phyloP scores from a whole-genome alignment of 805 yeast genomes.

The Clavispora fructus region DNA sequence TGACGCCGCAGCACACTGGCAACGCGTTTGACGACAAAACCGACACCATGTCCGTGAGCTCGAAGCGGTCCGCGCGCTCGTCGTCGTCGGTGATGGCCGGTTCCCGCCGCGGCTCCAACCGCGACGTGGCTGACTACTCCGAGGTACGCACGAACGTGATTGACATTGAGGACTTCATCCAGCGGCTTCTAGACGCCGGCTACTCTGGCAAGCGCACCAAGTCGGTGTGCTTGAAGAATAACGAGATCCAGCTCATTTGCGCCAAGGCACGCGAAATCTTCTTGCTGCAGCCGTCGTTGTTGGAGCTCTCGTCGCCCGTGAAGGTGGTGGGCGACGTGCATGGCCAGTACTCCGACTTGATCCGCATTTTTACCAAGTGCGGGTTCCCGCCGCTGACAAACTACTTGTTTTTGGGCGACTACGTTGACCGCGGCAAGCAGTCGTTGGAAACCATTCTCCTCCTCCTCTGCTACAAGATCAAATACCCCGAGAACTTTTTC shows the following conservation, averaged over 20 bases:
- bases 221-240: constrained; percentile 82
- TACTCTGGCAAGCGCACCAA: constrained; percentile 92
- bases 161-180: constrained; percentile 84
- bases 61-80: constrained; percentile 14
- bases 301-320: constrained; percentile 83
- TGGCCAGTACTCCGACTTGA: constrained; percentile 90
- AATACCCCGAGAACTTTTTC: constrained; percentile 94
- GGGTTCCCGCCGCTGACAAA: constrained; percentile 96
- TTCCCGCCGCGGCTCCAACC: constrained; percentile 7
- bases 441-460: constrained; percentile 86
- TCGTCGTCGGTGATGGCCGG: constrained; percentile 9
- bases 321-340: constrained; percentile 93
- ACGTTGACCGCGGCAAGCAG: constrained; percentile 97
- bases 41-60: constrained; percentile 14
- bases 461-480: constrained; percentile 86
- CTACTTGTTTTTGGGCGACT: constrained; percentile 90
- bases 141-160: constrained; percentile 9
- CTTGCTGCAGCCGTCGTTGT: constrained; percentile 80
- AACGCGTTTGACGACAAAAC: constrained; percentile 10
- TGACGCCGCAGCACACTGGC: constrained; percentile 17
- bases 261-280: constrained; percentile 84
- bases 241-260: constrained; percentile 75
- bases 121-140: background rate
- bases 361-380: constrained; percentile 88
- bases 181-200: constrained; percentile 89